Evolutionary conservation across 2,329 filamentous ascomycete genomes (phyloP), one percentile per base, ranked within the genome.

Genomic region (Colletotrichum gigasporum): DNA sequence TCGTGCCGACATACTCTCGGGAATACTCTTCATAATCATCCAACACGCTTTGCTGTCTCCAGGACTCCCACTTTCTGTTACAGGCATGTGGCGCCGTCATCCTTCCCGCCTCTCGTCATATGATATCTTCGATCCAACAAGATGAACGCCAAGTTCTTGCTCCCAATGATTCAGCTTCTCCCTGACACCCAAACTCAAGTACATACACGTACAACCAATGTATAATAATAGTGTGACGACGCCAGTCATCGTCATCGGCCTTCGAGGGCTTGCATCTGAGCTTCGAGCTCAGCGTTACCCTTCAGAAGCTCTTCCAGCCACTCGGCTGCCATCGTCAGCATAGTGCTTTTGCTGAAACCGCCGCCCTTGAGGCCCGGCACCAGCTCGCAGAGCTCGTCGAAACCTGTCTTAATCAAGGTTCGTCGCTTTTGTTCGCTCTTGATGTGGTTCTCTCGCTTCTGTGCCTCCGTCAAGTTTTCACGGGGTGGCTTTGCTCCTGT

Each of bases 371-470:
- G 82, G 14, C 89, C 90, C 0, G 94, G 93, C 0, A 97, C 91
- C 20, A 96, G 82, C 26, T 88, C 83, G 68, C 87, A 87, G n/a
- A 97, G 79, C 62, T 95, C 91, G 42, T 94, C 91, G 70, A 95
- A 97, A 0, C 92, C 92, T 68, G 91, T 86, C 72, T 93, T 91
- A 71, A 95, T 95, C 47, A 94, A 81, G 24, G 92, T 93, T 48
- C 93, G 85, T 32, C 94, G 86, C 76, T 96, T 96, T 78, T 97
- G 92, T 74, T 96, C 93, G 54, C 93, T 96, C 54, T 90, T 84
- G 68, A 97, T 96, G 73, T 96, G 93, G 69, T 97, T 97, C 71
- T 90, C 90, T 45, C 92, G 85, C 77, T 95, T 96, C 76, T 96
- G 91, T 65, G 91, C 89, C 69, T 95, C 91, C 0, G 89, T 87